phyloP scores from a whole-genome alignment of 2,329 filamentous ascomycete species.

The Rhytidhysteron rufulum region DNA sequence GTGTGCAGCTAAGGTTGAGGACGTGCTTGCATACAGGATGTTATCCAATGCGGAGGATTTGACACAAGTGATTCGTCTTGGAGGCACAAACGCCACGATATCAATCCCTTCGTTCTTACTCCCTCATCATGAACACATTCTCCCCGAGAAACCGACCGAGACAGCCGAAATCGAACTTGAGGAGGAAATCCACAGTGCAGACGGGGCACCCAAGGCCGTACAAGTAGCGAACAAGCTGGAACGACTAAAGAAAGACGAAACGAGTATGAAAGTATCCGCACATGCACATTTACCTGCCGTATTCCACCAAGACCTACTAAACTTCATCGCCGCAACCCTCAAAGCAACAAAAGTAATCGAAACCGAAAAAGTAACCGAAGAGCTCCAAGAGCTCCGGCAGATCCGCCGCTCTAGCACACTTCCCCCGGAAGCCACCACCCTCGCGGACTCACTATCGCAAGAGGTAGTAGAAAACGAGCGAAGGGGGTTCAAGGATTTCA shows the following conservation, averaged over 20 bases:
- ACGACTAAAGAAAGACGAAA: constrained; percentile 44
- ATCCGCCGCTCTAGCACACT: constrained; percentile 18
- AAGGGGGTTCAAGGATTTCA: constrained; percentile 16
- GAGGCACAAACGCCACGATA: constrained; percentile 49
- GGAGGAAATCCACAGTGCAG: constrained; percentile 38
- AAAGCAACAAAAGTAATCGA: constrained; percentile 57
- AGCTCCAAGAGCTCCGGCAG: constrained; percentile 25
- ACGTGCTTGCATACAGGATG: constrained; percentile 50
- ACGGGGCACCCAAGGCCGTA: constrained; percentile 42
- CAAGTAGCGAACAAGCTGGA: constrained; percentile 40
- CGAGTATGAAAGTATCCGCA: constrained; percentile 45
- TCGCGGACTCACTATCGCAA: constrained; percentile 1
- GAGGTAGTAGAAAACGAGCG: constrained; percentile 13
- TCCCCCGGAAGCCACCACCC: constrained; percentile 13
- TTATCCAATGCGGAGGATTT: constrained; percentile 41
- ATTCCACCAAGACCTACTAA: constrained; percentile 51
- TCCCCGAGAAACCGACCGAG: constrained; percentile 41
- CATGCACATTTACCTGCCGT: constrained; percentile 48
- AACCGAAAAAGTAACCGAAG: constrained; percentile 45
- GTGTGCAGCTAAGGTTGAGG: constrained; percentile 42
- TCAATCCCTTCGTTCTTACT: constrained; percentile 48
- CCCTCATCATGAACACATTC: constrained; percentile 53
- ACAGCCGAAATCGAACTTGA: constrained; percentile 30
- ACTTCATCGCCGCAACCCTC: constrained; percentile 53
- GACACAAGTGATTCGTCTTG: constrained; percentile 48